Conservation (phyloP, 441 rosid genomes). For the Lepidium campestre region DNA sequence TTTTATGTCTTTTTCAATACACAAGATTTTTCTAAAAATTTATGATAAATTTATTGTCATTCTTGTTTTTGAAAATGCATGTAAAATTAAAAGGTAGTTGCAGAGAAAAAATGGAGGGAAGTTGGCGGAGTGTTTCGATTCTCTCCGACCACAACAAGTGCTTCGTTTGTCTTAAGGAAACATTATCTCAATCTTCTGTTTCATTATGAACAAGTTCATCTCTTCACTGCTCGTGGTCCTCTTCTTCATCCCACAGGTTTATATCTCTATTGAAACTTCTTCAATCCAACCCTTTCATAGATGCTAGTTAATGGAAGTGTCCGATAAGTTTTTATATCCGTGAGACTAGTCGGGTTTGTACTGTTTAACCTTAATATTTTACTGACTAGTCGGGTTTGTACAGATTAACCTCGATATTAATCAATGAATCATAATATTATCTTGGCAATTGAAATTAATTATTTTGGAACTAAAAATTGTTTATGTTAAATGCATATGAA, state of each 20-base stretch:
- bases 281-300: background rate
- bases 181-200: conserved; percentile 77
- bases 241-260: conserved; percentile 51
- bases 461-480: background rate
- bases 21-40: background rate
- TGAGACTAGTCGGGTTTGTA: too few relatives aligned
- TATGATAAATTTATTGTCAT: background rate
- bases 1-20: background rate
- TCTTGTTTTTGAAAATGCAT: conserved; percentile 19
- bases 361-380: too few relatives aligned
- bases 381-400: too few relatives aligned
- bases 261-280: background rate
- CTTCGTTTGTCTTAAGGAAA: conserved; percentile 88
- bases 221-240: conserved; percentile 68
- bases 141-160: conserved; percentile 93
- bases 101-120: conserved; percentile 99
- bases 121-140: conserved; percentile 82
- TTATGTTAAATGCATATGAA: background rate
- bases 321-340: too few relatives aligned
- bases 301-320: background rate
- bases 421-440: too few relatives aligned
- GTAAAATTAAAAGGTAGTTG: conserved; percentile 56
- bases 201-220: conserved; percentile 89
- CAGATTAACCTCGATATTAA: too few relatives aligned
- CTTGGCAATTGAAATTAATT: background rate